phyloP scores from a whole-genome alignment of 192 early-diverging fungal genomes.

The Cetraspora pellucida region DNA sequence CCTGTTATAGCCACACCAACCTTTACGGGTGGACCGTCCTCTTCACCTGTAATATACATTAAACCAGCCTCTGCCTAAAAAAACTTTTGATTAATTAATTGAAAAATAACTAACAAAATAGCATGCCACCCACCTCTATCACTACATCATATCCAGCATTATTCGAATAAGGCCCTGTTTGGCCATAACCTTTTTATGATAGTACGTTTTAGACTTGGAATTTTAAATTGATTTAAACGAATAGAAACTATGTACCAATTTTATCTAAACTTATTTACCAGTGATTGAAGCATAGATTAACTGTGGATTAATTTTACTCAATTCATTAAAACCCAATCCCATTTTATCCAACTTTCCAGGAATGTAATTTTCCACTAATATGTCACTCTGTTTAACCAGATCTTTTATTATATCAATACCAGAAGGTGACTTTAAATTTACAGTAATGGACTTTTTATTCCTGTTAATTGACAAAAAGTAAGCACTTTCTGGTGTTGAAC shows the following conservation, averaged over 20 bases:
- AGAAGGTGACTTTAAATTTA: conserved; percentile 74
- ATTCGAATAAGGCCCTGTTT: conserved; percentile 79
- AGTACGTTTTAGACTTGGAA: neutral
- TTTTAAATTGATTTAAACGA: neutral
- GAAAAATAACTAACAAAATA: neutral
- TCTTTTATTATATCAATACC: conserved; percentile 68
- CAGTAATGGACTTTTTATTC: conserved; percentile 87
- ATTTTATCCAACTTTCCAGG: conserved; percentile 81
- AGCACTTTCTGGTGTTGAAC: conserved; percentile 63
- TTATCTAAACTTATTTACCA: conserved; percentile 37
- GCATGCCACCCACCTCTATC: conserved; percentile 53
- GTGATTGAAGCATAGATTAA: conserved; percentile 89
- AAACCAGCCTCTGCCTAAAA: conserved; percentile 80
- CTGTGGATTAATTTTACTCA: conserved; percentile 69
- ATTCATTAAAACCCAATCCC: conserved; percentile 76
- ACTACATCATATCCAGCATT: conserved; percentile 90
- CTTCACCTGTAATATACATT: conserved; percentile 96
- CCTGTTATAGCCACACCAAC: conserved; percentile 97
- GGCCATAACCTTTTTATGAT: conserved; percentile 72
- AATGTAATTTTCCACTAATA: conserved; percentile 91
- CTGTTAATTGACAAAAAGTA: conserved; percentile 93
- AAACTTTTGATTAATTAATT: neutral
- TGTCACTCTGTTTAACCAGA: conserved; percentile 70
- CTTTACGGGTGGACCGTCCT: conserved; percentile 82
- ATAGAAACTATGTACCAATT: neutral